Percentiles rank a stretch among this genome's conserved stretches.
Conservation (phyloP, 2,329 filamentous ascomycete genomes). For the Epichloe aotearoae region DNA sequence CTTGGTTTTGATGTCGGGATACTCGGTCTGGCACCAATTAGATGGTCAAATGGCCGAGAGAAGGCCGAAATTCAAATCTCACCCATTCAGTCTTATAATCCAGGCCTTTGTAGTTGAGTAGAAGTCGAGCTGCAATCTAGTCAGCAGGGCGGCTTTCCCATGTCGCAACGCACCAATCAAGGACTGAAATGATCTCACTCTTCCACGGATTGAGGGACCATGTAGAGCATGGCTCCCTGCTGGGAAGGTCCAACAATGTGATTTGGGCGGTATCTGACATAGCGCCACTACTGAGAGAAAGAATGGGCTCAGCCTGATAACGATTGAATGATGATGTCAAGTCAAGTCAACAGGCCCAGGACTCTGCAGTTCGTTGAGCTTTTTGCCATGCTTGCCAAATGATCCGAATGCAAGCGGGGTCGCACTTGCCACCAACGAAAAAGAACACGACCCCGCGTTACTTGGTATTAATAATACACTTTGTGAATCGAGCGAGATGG, state of each 20-base stretch:
- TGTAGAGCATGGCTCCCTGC: slow-evolving; percentile 27
- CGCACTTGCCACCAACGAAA: no score
- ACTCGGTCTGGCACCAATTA: slow-evolving; percentile 20
- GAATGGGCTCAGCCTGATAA: no score
- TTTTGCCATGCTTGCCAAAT: no score
- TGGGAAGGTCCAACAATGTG: slow-evolving; percentile 50
- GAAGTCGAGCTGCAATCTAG: slow-evolving; percentile 40
- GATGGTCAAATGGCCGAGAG: slow-evolving; percentile 36
- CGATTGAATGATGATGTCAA: no score
- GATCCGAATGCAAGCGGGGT: no score
- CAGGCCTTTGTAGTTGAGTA: slow-evolving; percentile 50
- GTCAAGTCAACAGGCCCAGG: no score
- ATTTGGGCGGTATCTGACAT: slow-evolving; percentile 25
- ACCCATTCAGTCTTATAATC: slow-evolving; percentile 56
- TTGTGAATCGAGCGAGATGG: no score
- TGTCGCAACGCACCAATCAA: no score
- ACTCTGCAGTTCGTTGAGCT: no score
- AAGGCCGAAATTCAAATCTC: not conserved
- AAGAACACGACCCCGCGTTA: no score
- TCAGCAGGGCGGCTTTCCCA: not conserved
- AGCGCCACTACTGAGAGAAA: not conserved
- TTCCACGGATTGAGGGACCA: slow-evolving; percentile 66
- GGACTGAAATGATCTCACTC: slow-evolving; percentile 27
- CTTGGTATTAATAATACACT: no score
- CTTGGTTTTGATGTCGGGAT: slow-evolving; percentile 31